Evolutionary conservation across 345 rosid genomes (phyloP), one percentile per base, ranked within the genome.

Genomic region (Lagerstroemia speciosa): DNA sequence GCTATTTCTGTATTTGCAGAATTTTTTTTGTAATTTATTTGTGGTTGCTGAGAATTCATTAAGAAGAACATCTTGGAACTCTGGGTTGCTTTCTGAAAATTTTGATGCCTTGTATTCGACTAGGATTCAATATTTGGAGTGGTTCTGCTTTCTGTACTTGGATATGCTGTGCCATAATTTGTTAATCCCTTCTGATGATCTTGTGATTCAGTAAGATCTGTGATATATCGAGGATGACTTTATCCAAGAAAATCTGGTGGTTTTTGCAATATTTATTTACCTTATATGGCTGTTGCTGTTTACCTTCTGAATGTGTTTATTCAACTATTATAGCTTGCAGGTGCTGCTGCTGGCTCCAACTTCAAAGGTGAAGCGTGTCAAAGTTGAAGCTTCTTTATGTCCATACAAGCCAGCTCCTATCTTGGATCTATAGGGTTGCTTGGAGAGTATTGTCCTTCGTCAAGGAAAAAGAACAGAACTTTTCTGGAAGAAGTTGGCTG

Each of bases 301-400:
- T 19, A 2, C n/a, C 26, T 62, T 62, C 37, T 61, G 22, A 61
- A 33, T 12, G 19, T 19, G 34, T 64, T 64, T 64, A 0, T n/a
- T 64, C 9, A 16, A 6, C 66, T 26, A 2, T 57, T 24, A 8
- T 2, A 57, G 32, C 62, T 57, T 57, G 62, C 62, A 57, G 62
- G 62, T 26, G 30, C 30, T 9, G 62, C 62, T 57, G 30, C 62
- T 8, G 27, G 45, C 43, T 64, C 66, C 45, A n/a, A 38, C 27
- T 20, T 64, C 30, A 34, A 64, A 36, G 66, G 43, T 32, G 66
- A 64, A 34, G 43, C 17, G 9, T 19, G 22, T 62, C 77, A 11
- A 67, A 76, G 79, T 83, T 71, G 93, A 86, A 81, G 74, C 78
- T 64, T 86, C 79, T 93, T 91, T 93, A 91, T 93, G 98, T 90